A percentile compares a stretch with the other conserved stretches of the same genome.
These are phyloP conservation scores for Populus hybrid DNA, from an alignment of 441 rosid species.

Conservation along the genomic window DNA sequence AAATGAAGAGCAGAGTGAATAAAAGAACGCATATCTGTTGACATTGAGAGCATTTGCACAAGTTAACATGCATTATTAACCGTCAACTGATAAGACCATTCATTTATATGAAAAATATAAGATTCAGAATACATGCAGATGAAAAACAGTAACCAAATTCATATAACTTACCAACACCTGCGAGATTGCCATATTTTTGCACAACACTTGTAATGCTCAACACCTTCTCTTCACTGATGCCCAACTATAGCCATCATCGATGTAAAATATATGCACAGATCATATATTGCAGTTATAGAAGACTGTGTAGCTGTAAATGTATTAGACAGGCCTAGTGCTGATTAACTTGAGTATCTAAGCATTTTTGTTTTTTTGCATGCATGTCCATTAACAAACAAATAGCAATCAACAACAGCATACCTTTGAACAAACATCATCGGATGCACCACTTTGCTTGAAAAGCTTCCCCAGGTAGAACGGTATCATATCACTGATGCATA, in stretches of 20 bases:
- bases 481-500: constrained; percentile 86
- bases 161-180: constrained; percentile 63
- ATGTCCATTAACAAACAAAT: constrained; percentile 10
- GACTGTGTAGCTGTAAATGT: neutral
- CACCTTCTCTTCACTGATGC: constrained; percentile 70
- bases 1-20: neutral
- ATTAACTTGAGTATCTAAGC: neutral
- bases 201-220: constrained; percentile 45
- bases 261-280: constrained; percentile 6
- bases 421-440: constrained; percentile 75
- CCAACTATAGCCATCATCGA: constrained; percentile 48
- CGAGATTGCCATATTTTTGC: constrained; percentile 70
- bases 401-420: constrained; percentile 36
- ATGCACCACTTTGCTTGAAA: constrained; percentile 64
- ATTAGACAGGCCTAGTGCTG: neutral
- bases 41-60: neutral
- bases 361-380: neutral
- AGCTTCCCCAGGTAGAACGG: constrained; percentile 84
- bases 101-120: neutral
- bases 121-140: neutral
- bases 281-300: constrained; percentile 8
- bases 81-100: neutral
- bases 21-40: neutral
- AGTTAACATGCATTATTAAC: neutral
- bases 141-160: constrained; percentile 8